Evolutionary conservation across 2,329 filamentous ascomycete species (phyloP).

Genomic region (Exophiala calicioides): DNA sequence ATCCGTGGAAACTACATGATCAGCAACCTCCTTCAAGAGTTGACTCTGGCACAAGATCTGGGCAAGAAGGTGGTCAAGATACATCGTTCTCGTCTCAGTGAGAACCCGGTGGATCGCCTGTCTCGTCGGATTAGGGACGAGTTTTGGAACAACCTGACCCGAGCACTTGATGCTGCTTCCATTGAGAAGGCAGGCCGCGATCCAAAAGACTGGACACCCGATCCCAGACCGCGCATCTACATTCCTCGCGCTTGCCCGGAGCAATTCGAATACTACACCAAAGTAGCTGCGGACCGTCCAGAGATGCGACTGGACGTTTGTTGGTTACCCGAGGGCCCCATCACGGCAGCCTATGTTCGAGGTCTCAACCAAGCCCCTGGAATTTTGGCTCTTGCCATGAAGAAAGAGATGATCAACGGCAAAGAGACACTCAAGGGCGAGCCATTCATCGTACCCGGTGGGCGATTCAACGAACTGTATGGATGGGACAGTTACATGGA

Average conservation of each 20-base stretch:
- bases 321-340: constrained; percentile 66
- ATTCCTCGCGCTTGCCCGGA: constrained; percentile 80
- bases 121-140: constrained; percentile 82
- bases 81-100: constrained; percentile 86
- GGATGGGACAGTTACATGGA: constrained; percentile 99
- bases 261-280: constrained; percentile 85
- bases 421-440: constrained; percentile 73
- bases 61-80: constrained; percentile 87
- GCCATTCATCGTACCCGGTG: constrained; percentile 96
- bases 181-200: constrained; percentile 83
- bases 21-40: constrained; percentile 91
- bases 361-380: constrained; percentile 86
- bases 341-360: constrained; percentile 77
- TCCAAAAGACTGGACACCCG: constrained; percentile 91
- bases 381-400: constrained; percentile 85
- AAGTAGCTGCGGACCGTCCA: constrained; percentile 74
- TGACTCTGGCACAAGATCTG: constrained; percentile 88
- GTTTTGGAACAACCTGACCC: constrained; percentile 90
- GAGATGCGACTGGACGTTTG: constrained; percentile 86
- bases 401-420: constrained; percentile 67
- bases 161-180: constrained; percentile 79
- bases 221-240: constrained; percentile 89
- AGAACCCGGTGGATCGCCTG: constrained; percentile 89
- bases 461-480: constrained; percentile 96
- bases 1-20: constrained; percentile 96